A percentile compares a stretch with the other conserved stretches of the same genome.
phyloP scores from a whole-genome alignment of 192 early-diverging fungal genomes.

The Chytriomyces hyalinus region DNA sequence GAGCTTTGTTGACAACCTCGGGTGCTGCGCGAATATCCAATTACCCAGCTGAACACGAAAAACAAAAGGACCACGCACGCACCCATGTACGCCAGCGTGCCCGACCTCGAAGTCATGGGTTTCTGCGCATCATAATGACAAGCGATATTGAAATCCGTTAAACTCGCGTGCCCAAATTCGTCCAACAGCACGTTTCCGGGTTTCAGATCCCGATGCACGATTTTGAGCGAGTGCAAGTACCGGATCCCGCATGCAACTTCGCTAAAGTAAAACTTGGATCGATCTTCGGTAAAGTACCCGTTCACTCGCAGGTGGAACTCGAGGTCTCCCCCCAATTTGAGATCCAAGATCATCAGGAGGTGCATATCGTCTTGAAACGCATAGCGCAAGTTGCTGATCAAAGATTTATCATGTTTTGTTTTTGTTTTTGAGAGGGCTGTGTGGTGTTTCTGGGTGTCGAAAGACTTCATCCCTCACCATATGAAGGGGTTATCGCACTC shows the following conservation, averaged over 20 bases:
- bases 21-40: slow-evolving; percentile 34
- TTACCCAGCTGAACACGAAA: slow-evolving; percentile 30
- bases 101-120: slow-evolving; percentile 82
- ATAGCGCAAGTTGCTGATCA: slow-evolving; percentile 78
- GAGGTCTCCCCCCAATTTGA: slow-evolving; percentile 96
- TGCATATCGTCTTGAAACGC: slow-evolving; percentile 97
- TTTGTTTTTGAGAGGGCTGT: too few relatives aligned
- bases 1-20: slow-evolving; percentile 55
- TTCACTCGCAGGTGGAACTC: slow-evolving; percentile 82
- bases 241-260: slow-evolving; percentile 82
- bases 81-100: slow-evolving; percentile 92
- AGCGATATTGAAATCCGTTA: slow-evolving; percentile 97
- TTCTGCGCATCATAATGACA: slow-evolving; percentile 70
- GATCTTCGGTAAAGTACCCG: slow-evolving; percentile 75
- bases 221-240: slow-evolving; percentile 81
- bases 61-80: neutral
- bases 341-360: slow-evolving; percentile 92
- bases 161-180: slow-evolving; percentile 82
- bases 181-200: slow-evolving; percentile 76
- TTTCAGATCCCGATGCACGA: slow-evolving; percentile 95
- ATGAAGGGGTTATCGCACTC: slow-evolving; percentile 82
- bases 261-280: slow-evolving; percentile 84
- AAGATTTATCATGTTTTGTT: too few relatives aligned
- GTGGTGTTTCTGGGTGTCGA: too few relatives aligned
- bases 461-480: slow-evolving; percentile 36